Evolutionary conservation across 2,329 filamentous ascomycete species (phyloP), one percentile per base, ranked within the genome.

Genomic region (Celoporthe dispersa): DNA sequence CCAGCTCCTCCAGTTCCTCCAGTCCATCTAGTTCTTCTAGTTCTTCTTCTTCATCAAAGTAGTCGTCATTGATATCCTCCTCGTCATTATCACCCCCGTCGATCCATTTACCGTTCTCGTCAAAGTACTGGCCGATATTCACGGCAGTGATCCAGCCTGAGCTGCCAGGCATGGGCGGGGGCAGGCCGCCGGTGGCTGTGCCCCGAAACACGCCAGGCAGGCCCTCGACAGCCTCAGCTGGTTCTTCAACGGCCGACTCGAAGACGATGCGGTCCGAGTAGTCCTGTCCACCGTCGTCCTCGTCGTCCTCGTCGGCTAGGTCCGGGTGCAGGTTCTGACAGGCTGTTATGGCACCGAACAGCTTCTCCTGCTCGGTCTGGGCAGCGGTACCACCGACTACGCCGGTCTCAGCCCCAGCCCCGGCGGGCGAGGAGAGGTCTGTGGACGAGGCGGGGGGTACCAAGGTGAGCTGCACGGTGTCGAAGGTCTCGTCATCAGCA

Each of bases 71-170:
- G n/a, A n/a, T n/a, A n/a, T n/a, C n/a, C n/a, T n/a, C n/a, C n/a
- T n/a, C n/a, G n/a, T 77, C 75, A 1, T 77, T 79, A 9, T 66
- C 73, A 8, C 72, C 75, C 44, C 71, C 77, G 0, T 83, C 87
- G 73, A 92, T 91, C 87, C 91, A 95, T 77, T 95, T 94, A 2
- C 93, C 93, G 11, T 94, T 87, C 72, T 87, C 90, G 75, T 96
- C 92, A 79, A 96, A 92, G 77, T 90, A 97, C 74, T 97, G 88
- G 73, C 91, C 85, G 78, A 97, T 90, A 76, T 98, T 98, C 69
- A 97, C 95, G 11, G 93, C 92, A 22, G 95, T 98, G 77, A 98
- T 94, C 92, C 92, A 95, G 0, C 92, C 92, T 0, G 66, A 31
- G 64, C 91, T 93, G 1, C 92, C 92, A 0, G 92, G 91, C 79